Evolutionary conservation across 352 stramenopile genomes (phyloP), one percentile per base, ranked within the genome.

Genomic region (Peronospora farinosa): DNA sequence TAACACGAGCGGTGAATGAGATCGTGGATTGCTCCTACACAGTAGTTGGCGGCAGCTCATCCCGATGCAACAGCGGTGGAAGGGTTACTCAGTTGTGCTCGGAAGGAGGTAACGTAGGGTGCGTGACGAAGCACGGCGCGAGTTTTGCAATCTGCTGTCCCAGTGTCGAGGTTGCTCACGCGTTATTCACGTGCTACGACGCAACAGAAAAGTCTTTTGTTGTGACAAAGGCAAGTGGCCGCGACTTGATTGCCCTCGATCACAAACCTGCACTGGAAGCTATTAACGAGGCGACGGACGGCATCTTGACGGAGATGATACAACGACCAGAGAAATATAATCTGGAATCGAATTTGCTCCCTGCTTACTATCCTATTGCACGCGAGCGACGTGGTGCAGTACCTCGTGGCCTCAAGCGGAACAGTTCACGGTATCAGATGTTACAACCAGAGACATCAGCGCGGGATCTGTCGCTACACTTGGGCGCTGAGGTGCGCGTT

Each of bases 141-240:
- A 81, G 78, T 51, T 85, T 91, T 51, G 82, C 80, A 0, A 72
- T 93, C 46, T 93, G 82, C 55, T 75, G 69, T 33, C 82, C 82
- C 5, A 90, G 78, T 49, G 79, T 93, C 6, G 78, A 90, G 48
- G 76, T 93, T 23, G 63, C 76, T 1, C 72, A 88, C 37, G 76
- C 78, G 27, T 73, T 84, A 44, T 93, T 93, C 60, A 89, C 76
- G 40, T 90, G 82, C 56, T 93, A 91, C 60, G 77, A 88, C 36
- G 69, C 74, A 32, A 88, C 78, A 19, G 74, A 86, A 17, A 84
- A 74, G 43, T 63, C 51, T 0, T 88, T 91, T 33, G 60, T 72
- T 7, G 80, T 88, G 21, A 86, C 76, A 0, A 84, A 91, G 47
- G 66, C 71, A 8, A 58, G 62, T 38, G 74, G 78, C 0, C 79